These are phyloP conservation scores for Zymoseptoria ardabiliae DNA, from an alignment of 2,329 filamentous ascomycete species.

Conservation along the genomic window DNA sequence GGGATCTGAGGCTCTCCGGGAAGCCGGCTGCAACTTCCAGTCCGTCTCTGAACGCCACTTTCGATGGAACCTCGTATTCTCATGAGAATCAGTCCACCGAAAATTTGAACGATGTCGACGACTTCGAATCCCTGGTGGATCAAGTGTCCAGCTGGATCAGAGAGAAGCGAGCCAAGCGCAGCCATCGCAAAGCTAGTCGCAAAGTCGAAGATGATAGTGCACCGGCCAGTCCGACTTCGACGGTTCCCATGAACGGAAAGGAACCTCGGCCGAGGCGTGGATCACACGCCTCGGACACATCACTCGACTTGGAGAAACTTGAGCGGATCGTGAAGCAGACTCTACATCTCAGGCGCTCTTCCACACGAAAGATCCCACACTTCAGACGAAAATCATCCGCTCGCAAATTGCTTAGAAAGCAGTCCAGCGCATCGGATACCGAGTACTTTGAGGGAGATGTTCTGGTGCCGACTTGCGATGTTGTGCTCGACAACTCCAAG, in stretches of 20 bases:
- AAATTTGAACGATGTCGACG: conserved; percentile 6
- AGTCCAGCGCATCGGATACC: conserved; percentile 64
- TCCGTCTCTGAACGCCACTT: conserved; percentile 5
- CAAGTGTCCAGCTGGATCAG: conserved; percentile 81
- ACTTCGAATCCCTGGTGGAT: conserved; percentile 32
- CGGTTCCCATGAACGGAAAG: background rate
- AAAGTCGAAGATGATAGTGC: background rate
- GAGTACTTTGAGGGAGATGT: conserved; percentile 76
- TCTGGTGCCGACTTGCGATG: conserved; percentile 79
- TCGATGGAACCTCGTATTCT: conserved; percentile 1
- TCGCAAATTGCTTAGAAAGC: conserved; percentile 29
- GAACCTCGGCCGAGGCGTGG: conserved; percentile 6
- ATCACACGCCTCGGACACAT: conserved; percentile 18
- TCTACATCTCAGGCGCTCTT: conserved; percentile 29
- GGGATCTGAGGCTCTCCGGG: conserved; percentile 35
- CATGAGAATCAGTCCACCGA: conserved; percentile 9
- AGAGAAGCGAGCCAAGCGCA: conserved; percentile 64
- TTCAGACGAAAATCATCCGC: conserved; percentile 21
- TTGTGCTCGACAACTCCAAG: conserved; percentile 79
- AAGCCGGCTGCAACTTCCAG: conserved; percentile 28
- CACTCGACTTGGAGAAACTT: conserved; percentile 63
- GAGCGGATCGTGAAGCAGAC: conserved; percentile 70
- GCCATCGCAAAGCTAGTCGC: conserved; percentile 34
- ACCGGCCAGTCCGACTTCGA: background rate
- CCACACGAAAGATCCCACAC: conserved; percentile 8